These are phyloP conservation scores for Trypanosoma brucei DNA, from an alignment of 208 protist genomes.

Conservation along the genomic window DNA sequence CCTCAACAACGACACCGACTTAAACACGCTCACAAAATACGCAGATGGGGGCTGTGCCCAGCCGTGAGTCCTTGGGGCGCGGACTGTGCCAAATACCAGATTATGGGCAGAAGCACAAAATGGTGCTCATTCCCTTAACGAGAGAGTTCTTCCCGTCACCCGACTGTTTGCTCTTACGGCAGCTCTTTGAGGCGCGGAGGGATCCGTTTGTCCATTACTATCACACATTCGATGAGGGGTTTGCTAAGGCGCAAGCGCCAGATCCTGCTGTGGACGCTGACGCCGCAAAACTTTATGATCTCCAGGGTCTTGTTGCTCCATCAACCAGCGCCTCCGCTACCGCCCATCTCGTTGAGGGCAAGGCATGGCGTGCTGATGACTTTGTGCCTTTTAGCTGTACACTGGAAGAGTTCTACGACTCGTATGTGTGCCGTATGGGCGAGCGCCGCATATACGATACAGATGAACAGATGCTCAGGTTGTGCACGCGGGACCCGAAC, in stretches of 20 bases:
- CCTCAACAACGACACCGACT: too few relatives aligned
- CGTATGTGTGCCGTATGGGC: constrained; percentile 11
- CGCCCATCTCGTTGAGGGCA: neutral
- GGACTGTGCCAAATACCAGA: constrained; percentile 41
- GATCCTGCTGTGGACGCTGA: neutral
- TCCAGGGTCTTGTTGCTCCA: too few relatives aligned
- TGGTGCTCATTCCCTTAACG: constrained; percentile 52
- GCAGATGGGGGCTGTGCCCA: constrained; percentile 70
- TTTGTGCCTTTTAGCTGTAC: constrained; percentile 8
- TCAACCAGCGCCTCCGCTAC: too few relatives aligned
- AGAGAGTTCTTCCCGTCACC: constrained; percentile 49
- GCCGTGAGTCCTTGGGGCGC: constrained; percentile 33
- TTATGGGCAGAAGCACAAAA: constrained; percentile 23
- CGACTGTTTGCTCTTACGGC: constrained; percentile 43
- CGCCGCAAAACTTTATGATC: neutral
- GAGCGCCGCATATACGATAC: constrained; percentile 17
- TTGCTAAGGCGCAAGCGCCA: constrained; percentile 10
- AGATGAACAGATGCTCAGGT: constrained; percentile 12
- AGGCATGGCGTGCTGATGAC: constrained; percentile 4
- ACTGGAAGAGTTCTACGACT: constrained; percentile 19
- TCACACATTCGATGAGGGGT: constrained; percentile 12
- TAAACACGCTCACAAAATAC: neutral
- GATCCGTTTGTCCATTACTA: constrained; percentile 24
- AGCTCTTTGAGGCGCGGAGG: constrained; percentile 24
- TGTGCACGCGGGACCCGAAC: constrained; percentile 3